Conservation (phyloP, 108 stramenopile genomes). For the Nannochloropsis granulata region DNA sequence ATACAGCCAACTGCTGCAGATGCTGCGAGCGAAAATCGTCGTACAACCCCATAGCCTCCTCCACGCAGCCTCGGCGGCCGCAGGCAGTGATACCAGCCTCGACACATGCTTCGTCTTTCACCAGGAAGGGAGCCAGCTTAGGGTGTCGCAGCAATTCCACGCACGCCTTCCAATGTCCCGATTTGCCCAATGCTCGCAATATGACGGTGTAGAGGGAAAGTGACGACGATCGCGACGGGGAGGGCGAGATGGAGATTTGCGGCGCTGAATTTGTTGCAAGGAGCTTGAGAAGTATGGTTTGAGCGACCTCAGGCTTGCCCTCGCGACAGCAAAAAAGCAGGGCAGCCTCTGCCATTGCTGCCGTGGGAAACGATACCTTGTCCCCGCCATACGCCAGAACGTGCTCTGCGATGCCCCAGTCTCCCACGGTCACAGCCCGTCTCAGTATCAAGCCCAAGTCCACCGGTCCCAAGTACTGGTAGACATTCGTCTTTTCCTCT, state of each 20-base stretch:
- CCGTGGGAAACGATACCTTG: not conserved
- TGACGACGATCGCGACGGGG: not conserved
- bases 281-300: not conserved
- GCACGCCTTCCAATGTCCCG: not conserved
- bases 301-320: not conserved
- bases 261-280: not conserved
- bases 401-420: not conserved
- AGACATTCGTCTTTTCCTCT: not conserved
- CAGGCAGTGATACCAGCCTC: not conserved
- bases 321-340: not conserved
- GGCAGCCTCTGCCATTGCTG: not conserved
- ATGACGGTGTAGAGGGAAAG: not conserved
- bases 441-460: not conserved
- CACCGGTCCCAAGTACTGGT: not conserved
- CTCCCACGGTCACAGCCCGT: not conserved
- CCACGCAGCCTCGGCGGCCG: not conserved
- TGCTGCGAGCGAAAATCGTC: not conserved
- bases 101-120: not conserved
- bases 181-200: not conserved
- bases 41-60: not conserved
- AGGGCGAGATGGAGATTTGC: not conserved
- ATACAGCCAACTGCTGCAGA: not conserved
- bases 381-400: not conserved
- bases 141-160: not conserved
- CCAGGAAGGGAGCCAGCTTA: not conserved